phyloP scores from a whole-genome alignment of 2,329 filamentous ascomycete species.

The Fusarium sp. region DNA sequence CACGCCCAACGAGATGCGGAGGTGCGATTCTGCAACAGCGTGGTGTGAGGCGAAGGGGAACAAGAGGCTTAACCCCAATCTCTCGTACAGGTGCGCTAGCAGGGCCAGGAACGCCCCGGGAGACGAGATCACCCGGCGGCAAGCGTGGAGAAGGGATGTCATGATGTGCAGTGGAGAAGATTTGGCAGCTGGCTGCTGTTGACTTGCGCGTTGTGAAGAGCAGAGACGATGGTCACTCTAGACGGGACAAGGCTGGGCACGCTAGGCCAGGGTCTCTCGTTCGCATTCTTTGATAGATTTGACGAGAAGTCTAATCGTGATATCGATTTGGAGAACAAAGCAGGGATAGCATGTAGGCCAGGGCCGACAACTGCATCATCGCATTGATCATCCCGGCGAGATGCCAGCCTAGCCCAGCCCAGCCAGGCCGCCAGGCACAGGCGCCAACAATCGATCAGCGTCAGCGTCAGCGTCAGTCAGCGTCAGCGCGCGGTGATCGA shows the following conservation, averaged over 20 bases:
- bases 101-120: constrained; percentile 36
- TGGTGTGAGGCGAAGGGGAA: constrained; percentile 24
- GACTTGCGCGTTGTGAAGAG: not conserved
- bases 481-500: constrained; percentile 36
- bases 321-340: constrained; percentile 8
- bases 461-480: constrained; percentile 40
- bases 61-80: constrained; percentile 29
- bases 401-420: constrained; percentile 16
- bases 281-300: not conserved
- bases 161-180: constrained; percentile 29
- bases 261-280: constrained; percentile 5
- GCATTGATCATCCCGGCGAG: constrained; percentile 15
- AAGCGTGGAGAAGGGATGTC: constrained; percentile 39
- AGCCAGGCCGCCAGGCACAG: constrained; percentile 24
- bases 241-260: not conserved
- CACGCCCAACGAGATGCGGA: constrained; percentile 2
- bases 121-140: constrained; percentile 35
- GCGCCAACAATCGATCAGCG: constrained; percentile 29
- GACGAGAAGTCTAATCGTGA: not conserved
- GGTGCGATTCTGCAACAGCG: constrained; percentile 27
- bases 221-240: not conserved
- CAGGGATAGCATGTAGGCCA: constrained; percentile 2
- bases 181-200: constrained; percentile 8
- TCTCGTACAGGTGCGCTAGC: constrained; percentile 26
- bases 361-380: constrained; percentile 6